phyloP scores from a whole-genome alignment of 2,329 filamentous ascomycete genomes.

The Fusarium sp. region DNA sequence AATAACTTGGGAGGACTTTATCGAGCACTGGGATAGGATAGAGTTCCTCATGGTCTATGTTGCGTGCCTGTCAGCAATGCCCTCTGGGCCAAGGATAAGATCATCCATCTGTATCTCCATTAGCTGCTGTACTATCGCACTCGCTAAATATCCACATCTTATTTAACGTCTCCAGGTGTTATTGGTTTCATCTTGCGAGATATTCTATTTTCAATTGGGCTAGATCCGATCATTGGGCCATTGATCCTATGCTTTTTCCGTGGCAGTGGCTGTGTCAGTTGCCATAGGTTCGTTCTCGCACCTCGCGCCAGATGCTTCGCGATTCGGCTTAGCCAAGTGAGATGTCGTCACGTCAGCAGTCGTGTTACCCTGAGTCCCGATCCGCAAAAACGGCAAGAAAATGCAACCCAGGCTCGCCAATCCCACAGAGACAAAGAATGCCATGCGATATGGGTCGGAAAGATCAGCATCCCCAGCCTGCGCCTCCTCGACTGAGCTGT shows the following conservation, averaged over 20 bases:
- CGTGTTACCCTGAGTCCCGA: constrained; percentile 41
- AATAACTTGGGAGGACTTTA: background rate
- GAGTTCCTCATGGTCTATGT: background rate
- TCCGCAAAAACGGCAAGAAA: constrained; percentile 37
- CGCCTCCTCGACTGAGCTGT: constrained; percentile 60
- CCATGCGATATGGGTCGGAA: constrained; percentile 34
- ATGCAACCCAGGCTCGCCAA: constrained; percentile 37
- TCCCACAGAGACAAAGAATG: constrained; percentile 43
- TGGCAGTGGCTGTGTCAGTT: constrained; percentile 13
- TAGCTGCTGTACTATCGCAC: constrained; percentile 2
- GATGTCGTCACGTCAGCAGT: constrained; percentile 26
- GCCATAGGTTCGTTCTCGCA: background rate
- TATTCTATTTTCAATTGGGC: background rate
- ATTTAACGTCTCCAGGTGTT: constrained; percentile 13
- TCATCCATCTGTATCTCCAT: background rate
- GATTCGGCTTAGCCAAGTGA: constrained; percentile 30
- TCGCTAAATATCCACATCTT: constrained; percentile 28
- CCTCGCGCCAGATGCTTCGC: constrained; percentile 5
- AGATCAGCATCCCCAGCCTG: constrained; percentile 34
- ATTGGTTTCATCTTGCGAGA: background rate
- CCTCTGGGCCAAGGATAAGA: background rate
- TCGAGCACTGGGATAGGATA: constrained; percentile 16
- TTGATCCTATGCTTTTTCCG: background rate
- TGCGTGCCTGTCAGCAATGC: constrained; percentile 24
- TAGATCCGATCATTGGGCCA: background rate